phyloP scores from a whole-genome alignment of 805 yeast genomes.

The Clavispora carvajalis region DNA sequence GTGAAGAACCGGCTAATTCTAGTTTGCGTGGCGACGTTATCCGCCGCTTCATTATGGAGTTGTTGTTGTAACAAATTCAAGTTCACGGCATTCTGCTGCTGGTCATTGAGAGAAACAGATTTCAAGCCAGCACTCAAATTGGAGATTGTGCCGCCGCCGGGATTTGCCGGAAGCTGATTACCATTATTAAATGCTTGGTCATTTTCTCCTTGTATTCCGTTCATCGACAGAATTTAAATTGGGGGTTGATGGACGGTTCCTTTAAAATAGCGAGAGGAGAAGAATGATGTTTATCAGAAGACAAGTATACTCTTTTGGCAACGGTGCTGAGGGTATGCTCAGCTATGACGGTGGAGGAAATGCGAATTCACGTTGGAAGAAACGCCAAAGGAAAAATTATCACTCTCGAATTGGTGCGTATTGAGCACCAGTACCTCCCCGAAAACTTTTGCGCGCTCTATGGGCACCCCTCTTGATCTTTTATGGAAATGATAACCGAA shows the following conservation, averaged over 20 bases:
- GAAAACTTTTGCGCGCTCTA: neutral
- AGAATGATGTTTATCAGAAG: neutral
- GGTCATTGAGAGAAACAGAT: conserved; percentile 37
- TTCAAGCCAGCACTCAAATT: conserved; percentile 43
- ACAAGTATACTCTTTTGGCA: too few relatives aligned
- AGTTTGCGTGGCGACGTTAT: conserved; percentile 37
- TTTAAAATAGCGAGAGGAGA: neutral
- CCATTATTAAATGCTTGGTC: conserved; percentile 2
- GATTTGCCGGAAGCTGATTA: neutral
- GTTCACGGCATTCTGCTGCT: conserved; percentile 39
- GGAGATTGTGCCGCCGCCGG: conserved; percentile 28
- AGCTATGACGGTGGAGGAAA: neutral
- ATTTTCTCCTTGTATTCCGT: conserved; percentile 4
- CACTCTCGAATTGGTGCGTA: neutral
- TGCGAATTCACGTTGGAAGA: neutral
- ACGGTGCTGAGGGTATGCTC: too few relatives aligned
- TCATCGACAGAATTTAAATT: neutral
- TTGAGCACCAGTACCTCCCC: neutral
- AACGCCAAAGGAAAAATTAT: neutral
- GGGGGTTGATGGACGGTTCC: neutral
- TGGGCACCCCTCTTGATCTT: neutral
- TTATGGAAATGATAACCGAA: too few relatives aligned
- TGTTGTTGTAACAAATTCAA: conserved; percentile 40
- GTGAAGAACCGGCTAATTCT: conserved; percentile 68
- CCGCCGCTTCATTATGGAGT: conserved; percentile 37